Percentiles rank a stretch among this genome's conserved stretches.
These are phyloP conservation scores for Trichoderma koningiopsis DNA, from an alignment of 2,329 filamentous ascomycete species.

Conservation along the genomic window DNA sequence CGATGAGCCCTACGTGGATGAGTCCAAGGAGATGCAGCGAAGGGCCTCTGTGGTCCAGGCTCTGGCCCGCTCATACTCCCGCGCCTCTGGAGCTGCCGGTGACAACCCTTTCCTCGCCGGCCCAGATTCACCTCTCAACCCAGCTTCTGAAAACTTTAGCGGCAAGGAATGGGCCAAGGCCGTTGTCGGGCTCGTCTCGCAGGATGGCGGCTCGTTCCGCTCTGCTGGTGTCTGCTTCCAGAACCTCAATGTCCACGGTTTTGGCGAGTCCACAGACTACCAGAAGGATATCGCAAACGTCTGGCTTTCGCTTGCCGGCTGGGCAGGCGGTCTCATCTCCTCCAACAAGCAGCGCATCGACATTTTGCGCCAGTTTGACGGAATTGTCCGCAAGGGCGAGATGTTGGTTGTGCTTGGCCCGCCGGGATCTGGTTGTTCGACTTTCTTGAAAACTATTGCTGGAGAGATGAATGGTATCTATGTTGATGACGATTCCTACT, in stretches of 20 bases:
- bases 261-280: conserved; percentile 68
- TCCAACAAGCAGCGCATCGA: conserved; percentile 61
- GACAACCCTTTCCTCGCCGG: conserved; percentile 55
- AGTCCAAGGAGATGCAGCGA: conserved; percentile 48
- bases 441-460: conserved; percentile 80
- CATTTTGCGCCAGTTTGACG: conserved; percentile 69
- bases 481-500: conserved; percentile 68
- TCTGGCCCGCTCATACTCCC: conserved; percentile 59
- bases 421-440: conserved; percentile 76
- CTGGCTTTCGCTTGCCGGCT: conserved; percentile 52
- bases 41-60: conserved; percentile 56
- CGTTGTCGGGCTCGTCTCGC: conserved; percentile 54
- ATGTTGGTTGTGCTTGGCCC: conserved; percentile 76
- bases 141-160: conserved; percentile 55
- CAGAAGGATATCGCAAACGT: conserved; percentile 68
- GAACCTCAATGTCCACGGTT: conserved; percentile 69
- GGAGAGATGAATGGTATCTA: conserved; percentile 81
- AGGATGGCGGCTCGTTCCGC: conserved; percentile 58
- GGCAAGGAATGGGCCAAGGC: conserved; percentile 62
- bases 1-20: conserved; percentile 30
- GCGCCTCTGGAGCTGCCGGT: conserved; percentile 45
- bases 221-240: conserved; percentile 67
- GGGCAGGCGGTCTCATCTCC: conserved; percentile 54
- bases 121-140: conserved; percentile 56
- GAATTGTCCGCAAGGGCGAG: conserved; percentile 69